A percentile compares a stretch with the other conserved stretches of the same genome.
These are phyloP conservation scores for Cyclotella choctawhatcheeana DNA, from an alignment of 108 stramenopile species.

Conservation along the genomic window DNA sequence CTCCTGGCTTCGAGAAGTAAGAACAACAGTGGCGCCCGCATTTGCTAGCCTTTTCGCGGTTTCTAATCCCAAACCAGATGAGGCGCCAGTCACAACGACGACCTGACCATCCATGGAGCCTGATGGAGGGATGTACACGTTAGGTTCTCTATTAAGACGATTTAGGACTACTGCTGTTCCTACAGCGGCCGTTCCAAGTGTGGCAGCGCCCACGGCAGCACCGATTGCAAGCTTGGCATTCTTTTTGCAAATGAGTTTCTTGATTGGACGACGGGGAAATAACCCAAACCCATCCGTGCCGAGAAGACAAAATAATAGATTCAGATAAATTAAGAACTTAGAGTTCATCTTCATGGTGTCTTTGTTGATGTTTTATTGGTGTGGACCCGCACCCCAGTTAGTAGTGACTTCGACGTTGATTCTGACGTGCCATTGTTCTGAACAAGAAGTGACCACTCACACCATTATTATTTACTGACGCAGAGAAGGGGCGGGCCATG, in stretches of 20 bases:
- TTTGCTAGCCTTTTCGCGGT: slow-evolving; percentile 74
- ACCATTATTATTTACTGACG: no score
- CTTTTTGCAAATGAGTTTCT: slow-evolving; percentile 8
- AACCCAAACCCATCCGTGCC: neutral
- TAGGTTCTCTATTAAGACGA: slow-evolving; percentile 16
- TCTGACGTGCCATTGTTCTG: no score
- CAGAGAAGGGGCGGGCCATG: no score
- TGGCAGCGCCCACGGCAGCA: slow-evolving; percentile 14
- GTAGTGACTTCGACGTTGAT: no score
- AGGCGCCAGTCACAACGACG: slow-evolving; percentile 80
- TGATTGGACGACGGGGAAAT: neutral
- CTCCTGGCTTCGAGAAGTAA: slow-evolving; percentile 58
- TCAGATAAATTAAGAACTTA: neutral
- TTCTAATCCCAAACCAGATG: slow-evolving; percentile 83
- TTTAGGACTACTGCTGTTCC: slow-evolving; percentile 17
- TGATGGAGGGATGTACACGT: slow-evolving; percentile 21
- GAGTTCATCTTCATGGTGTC: neutral
- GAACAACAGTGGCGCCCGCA: slow-evolving; percentile 82
- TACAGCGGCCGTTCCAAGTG: slow-evolving; percentile 13
- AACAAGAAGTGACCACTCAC: no score
- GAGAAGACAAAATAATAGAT: neutral
- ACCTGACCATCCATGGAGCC: slow-evolving; percentile 60
- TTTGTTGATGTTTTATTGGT: no score
- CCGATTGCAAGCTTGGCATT: slow-evolving; percentile 2
- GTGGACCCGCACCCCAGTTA: no score